These are phyloP conservation scores for Apiospora phragmitis DNA, from an alignment of 2,329 filamentous ascomycete genomes.

Conservation along the genomic window DNA sequence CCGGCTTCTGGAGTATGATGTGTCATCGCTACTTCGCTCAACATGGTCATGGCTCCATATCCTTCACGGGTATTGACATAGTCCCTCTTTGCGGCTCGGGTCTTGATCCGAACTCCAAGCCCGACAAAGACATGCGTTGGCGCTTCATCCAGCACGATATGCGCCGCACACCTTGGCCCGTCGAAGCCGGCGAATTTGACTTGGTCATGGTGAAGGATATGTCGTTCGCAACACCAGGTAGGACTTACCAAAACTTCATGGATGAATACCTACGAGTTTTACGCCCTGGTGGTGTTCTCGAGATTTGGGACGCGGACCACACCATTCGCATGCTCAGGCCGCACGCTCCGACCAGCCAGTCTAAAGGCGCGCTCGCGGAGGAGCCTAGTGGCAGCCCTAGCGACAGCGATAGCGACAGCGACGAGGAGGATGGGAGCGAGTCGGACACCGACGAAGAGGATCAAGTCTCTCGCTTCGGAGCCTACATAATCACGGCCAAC, in stretches of 20 bases:
- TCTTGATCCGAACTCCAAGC: slow-evolving; percentile 46
- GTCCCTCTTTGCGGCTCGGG: slow-evolving; percentile 62
- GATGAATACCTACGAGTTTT: slow-evolving; percentile 79
- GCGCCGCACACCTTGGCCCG: slow-evolving; percentile 73
- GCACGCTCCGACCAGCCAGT: slow-evolving; percentile 60
- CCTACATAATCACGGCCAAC: slow-evolving; percentile 79
- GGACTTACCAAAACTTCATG: slow-evolving; percentile 46
- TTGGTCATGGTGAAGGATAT: slow-evolving; percentile 87
- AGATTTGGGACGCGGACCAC: slow-evolving; percentile 89
- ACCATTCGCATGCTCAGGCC: slow-evolving; percentile 80
- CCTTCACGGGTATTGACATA: slow-evolving; percentile 82
- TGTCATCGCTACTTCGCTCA: slow-evolving; percentile 78
- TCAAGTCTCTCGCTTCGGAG: slow-evolving; percentile 68
- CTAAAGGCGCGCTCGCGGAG: slow-evolving; percentile 18
- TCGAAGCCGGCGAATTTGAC: slow-evolving; percentile 79
- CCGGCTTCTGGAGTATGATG: slow-evolving; percentile 86
- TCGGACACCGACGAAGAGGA: slow-evolving; percentile 57
- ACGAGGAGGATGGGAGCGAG: slow-evolving; percentile 24
- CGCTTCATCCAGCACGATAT: slow-evolving; percentile 86
- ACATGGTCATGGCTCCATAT: slow-evolving; percentile 67
- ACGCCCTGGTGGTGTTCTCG: slow-evolving; percentile 74
- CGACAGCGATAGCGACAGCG: slow-evolving; percentile 23
- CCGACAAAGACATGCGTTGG: slow-evolving; percentile 78
- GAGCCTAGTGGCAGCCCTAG: slow-evolving; percentile 23
- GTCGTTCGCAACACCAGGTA: slow-evolving; percentile 58